Evolutionary conservation across 2,329 filamentous ascomycete genomes (phyloP).

Genomic region (Sclerotiophoma versabilis): DNA sequence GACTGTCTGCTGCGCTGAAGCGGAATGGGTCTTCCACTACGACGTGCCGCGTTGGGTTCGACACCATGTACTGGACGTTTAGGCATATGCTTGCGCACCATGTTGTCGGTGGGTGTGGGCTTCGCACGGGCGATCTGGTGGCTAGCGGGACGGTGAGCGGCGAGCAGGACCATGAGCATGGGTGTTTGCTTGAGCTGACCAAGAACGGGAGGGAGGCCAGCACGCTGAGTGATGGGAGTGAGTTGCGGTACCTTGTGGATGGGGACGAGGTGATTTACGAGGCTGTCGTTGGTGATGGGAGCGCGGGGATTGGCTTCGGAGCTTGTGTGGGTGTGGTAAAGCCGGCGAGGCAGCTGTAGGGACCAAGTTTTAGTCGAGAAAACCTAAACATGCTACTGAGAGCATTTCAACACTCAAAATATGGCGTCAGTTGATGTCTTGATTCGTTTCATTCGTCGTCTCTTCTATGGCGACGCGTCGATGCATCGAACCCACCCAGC

Average conservation of each 20-base stretch:
- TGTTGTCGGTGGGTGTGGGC: constrained; percentile 51
- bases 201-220: constrained; percentile 44
- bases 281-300: constrained; percentile 45
- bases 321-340: constrained; percentile 49
- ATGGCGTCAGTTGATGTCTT: background rate
- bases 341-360: constrained; percentile 28
- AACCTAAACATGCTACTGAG: too few relatives aligned
- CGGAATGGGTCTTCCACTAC: constrained; percentile 27
- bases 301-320: constrained; percentile 50
- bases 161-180: constrained; percentile 46
- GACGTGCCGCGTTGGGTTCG: constrained; percentile 44
- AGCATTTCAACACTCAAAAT: too few relatives aligned
- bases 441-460: background rate
- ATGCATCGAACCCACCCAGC: too few relatives aligned
- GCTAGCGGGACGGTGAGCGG: constrained; percentile 56
- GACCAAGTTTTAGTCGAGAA: background rate
- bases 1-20: constrained; percentile 30
- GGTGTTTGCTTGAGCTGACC: constrained; percentile 53
- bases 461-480: background rate
- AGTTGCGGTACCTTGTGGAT: constrained; percentile 51
- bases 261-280: constrained; percentile 51
- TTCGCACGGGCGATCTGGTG: constrained; percentile 53
- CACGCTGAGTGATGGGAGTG: constrained; percentile 38
- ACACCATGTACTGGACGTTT: constrained; percentile 56
- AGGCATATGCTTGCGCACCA: constrained; percentile 56